Evolutionary conservation across 331 rosid species (phyloP).

Genomic region (Rosa hybrid): DNA sequence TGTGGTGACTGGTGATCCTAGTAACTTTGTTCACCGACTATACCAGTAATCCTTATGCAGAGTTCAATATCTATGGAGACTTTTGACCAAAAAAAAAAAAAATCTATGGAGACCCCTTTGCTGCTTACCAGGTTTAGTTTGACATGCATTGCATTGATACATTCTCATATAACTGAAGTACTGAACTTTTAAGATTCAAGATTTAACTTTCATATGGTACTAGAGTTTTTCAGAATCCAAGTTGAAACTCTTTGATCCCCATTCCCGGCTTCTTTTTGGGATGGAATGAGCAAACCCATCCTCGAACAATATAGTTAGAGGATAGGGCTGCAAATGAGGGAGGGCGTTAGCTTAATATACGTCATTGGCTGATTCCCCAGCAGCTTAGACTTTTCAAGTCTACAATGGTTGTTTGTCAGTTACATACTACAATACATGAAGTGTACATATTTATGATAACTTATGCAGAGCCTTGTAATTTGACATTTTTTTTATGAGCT

Average conservation of each 20-base stretch:
- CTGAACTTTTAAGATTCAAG: background rate
- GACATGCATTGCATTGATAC: background rate
- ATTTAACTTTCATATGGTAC: background rate
- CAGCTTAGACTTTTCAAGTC: background rate
- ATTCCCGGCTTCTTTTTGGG: background rate
- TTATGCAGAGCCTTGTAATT: background rate
- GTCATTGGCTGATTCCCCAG: background rate
- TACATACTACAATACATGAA: background rate
- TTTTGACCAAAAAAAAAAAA: no score
- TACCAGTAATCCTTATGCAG: slow-evolving; percentile 78
- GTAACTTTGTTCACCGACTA: slow-evolving; percentile 69
- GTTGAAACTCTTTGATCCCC: background rate
- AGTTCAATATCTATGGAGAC: slow-evolving; percentile 80
- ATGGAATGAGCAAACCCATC: background rate
- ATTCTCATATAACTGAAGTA: no score
- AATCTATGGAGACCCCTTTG: slow-evolving; percentile 88
- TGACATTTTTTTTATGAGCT: slow-evolving; percentile 1
- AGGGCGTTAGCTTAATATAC: background rate
- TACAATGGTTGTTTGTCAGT: background rate
- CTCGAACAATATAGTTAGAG: background rate
- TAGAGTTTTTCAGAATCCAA: background rate
- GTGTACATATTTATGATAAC: background rate
- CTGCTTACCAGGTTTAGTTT: slow-evolving; percentile 84
- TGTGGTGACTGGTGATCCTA: slow-evolving; percentile 82
- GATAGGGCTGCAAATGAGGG: background rate